These are phyloP conservation scores for Kalanchoe fedtschenkoi DNA, from an alignment of 164 flowering plant genomes.

Conservation along the genomic window DNA sequence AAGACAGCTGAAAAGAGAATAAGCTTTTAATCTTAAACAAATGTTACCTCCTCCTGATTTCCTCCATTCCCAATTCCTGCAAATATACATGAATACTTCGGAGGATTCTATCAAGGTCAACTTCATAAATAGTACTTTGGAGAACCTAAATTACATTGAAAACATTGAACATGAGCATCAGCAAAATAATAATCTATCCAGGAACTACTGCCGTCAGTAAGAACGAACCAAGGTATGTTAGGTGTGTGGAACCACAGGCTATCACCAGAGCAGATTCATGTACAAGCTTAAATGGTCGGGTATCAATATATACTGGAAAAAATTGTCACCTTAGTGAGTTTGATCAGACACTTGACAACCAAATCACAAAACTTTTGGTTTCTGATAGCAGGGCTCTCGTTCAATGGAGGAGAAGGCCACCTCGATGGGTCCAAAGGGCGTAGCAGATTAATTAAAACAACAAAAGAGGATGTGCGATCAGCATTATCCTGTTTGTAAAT, in stretches of 20 bases:
- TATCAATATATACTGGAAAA: not conserved
- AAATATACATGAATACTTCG: slow-evolving; percentile 91
- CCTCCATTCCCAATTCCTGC: slow-evolving; percentile 98
- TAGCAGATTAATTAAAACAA: slow-evolving; percentile 78
- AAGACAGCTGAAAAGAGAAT: not conserved
- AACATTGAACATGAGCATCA: not conserved
- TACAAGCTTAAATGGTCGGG: not conserved
- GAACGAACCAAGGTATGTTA: not conserved
- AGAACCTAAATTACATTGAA: slow-evolving; percentile 51
- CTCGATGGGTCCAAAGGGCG: slow-evolving; percentile 89
- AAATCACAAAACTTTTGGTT: slow-evolving; percentile 93
- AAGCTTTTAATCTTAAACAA: not conserved
- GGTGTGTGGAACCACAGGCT: not conserved
- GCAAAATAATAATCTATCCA: not conserved
- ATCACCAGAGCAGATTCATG: not conserved
- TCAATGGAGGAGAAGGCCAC: slow-evolving; percentile 80
- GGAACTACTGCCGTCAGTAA: not conserved
- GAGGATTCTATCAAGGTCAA: slow-evolving; percentile 92
- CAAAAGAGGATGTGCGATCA: slow-evolving; percentile 91
- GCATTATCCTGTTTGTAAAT: slow-evolving; percentile 84
- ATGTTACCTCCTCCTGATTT: slow-evolving; percentile 80
- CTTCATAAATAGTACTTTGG: slow-evolving; percentile 88
- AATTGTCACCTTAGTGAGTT: slow-evolving; percentile 72
- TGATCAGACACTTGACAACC: slow-evolving; percentile 91
- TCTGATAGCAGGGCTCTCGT: slow-evolving; percentile 55